Evolutionary conservation across 2,329 filamentous ascomycete species (phyloP).

Genomic region (Fusarium sp.): DNA sequence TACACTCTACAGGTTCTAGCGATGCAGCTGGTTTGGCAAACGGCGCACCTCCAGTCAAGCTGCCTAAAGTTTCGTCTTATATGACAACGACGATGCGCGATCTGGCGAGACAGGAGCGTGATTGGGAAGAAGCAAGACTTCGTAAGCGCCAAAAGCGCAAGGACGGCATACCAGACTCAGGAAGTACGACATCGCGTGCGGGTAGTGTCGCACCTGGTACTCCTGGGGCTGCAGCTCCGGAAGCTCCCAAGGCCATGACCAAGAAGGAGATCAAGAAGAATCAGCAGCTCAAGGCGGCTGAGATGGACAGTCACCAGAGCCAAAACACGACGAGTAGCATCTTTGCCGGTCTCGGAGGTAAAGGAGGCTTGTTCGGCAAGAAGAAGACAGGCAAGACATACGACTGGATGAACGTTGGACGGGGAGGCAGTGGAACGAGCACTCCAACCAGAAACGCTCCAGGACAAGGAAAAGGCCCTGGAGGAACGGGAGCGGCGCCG

Average conservation of each 20-base stretch:
- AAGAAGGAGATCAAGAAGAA: constrained; percentile 89
- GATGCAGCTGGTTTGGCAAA: constrained; percentile 50
- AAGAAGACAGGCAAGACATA: constrained; percentile 76
- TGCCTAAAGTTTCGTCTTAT: constrained; percentile 62
- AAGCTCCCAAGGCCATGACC: constrained; percentile 74
- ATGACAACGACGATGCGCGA: constrained; percentile 67
- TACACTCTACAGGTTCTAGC: constrained; percentile 53
- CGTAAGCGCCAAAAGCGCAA: constrained; percentile 73
- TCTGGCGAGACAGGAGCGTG: constrained; percentile 72
- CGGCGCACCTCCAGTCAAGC: constrained; percentile 59
- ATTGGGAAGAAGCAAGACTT: constrained; percentile 77
- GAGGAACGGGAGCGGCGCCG: constrained; percentile 47
- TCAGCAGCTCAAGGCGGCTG: constrained; percentile 78
- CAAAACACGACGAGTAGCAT: constrained; percentile 86
- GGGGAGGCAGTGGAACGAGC: constrained; percentile 63
- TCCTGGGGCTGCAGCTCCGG: constrained; percentile 71
- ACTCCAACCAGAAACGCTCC: constrained; percentile 58
- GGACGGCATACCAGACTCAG: constrained; percentile 65
- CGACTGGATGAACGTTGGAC: constrained; percentile 74
- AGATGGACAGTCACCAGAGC: constrained; percentile 81
- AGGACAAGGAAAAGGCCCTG: constrained; percentile 50
- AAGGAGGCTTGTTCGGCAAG: constrained; percentile 66
- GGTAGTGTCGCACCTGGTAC: constrained; percentile 69
- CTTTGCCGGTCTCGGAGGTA: constrained; percentile 73
- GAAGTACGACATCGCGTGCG: constrained; percentile 60